Percentiles rank a stretch among this genome's conserved stretches.
Conservation (phyloP, 441 rosid genomes). For the Brassica balearica region DNA sequence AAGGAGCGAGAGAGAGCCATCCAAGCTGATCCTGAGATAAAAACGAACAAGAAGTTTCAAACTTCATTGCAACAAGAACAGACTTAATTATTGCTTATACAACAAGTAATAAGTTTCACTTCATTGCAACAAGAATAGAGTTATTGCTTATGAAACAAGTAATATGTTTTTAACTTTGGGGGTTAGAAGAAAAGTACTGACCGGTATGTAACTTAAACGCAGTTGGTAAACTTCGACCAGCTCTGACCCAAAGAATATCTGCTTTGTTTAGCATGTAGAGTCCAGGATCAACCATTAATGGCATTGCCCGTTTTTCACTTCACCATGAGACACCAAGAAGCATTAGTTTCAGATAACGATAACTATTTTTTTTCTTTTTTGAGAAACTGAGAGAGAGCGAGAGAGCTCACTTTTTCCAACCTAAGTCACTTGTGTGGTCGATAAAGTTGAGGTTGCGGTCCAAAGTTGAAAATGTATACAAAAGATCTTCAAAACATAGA, state of each 20-base stretch:
- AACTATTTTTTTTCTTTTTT: not conserved
- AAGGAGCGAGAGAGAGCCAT: constrained; percentile 84
- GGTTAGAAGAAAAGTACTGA: constrained; percentile 43
- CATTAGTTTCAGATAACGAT: not conserved
- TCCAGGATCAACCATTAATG: constrained; percentile 94
- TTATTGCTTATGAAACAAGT: not conserved
- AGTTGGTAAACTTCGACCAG: constrained; percentile 77
- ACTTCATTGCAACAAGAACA: not conserved
- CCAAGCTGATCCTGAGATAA: constrained; percentile 91
- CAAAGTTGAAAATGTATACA: constrained; percentile 67
- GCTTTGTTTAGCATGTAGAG: constrained; percentile 70
- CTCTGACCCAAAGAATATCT: constrained; percentile 76
- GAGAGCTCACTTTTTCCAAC: constrained; percentile 88
- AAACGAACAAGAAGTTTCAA: not conserved
- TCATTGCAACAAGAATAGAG: not conserved
- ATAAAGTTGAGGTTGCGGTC: constrained; percentile 80
- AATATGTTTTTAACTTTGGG: not conserved
- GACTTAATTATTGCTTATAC: not conserved
- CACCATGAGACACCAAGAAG: constrained; percentile 20
- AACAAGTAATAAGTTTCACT: not conserved
- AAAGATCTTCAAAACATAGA: constrained; percentile 70
- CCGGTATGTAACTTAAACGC: constrained; percentile 91
- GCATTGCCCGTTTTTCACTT: constrained; percentile 96
- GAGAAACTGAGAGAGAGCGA: constrained; percentile 13
- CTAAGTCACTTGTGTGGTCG: constrained; percentile 83